Percentiles rank a stretch among this genome's conserved stretches.
Conservation (phyloP, 306 rosid species). For the Dicorynia guianensis region DNA sequence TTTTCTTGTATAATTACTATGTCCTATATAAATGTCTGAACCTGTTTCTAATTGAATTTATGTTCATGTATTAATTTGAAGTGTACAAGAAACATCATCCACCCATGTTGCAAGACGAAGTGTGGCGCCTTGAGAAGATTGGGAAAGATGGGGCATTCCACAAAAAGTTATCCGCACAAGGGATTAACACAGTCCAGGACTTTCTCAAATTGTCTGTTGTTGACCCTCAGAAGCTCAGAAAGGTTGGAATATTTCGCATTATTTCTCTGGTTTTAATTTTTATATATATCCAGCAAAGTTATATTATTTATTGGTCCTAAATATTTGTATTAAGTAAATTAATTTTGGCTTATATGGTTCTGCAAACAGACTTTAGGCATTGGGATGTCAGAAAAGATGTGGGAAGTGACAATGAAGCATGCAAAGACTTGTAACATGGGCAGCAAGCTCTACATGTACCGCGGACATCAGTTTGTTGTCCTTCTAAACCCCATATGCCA, state of each 20-base stretch:
- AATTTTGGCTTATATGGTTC: background rate
- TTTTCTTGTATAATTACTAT: background rate
- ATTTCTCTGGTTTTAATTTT: background rate
- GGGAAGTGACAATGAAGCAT: slow-evolving; percentile 78
- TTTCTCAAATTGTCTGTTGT: slow-evolving; percentile 65
- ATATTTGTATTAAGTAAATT: background rate
- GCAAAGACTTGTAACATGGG: slow-evolving; percentile 75
- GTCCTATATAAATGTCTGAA: background rate
- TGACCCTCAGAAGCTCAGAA: slow-evolving; percentile 62
- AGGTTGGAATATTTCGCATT: slow-evolving; percentile 39
- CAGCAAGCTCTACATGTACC: slow-evolving; percentile 52
- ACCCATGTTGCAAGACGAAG: slow-evolving; percentile 75
- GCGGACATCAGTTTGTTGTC: slow-evolving; percentile 33
- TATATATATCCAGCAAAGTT: background rate
- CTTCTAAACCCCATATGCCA: slow-evolving; percentile 69
- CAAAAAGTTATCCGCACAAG: slow-evolving; percentile 41
- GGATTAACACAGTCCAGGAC: slow-evolving; percentile 79
- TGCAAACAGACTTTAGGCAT: slow-evolving; percentile 67
- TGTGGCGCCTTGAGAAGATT: slow-evolving; percentile 95
- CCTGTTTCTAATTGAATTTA: background rate
- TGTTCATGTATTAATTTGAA: slow-evolving; percentile 31
- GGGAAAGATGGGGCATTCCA: slow-evolving; percentile 95
- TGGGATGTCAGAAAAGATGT: slow-evolving; percentile 89
- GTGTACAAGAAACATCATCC: slow-evolving; percentile 97
- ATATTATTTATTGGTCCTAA: background rate